Evolutionary conservation across 495 filamentous ascomycete species (phyloP), one percentile per base, ranked within the genome.

Genomic region (Barbatosphaeria neglecta): DNA sequence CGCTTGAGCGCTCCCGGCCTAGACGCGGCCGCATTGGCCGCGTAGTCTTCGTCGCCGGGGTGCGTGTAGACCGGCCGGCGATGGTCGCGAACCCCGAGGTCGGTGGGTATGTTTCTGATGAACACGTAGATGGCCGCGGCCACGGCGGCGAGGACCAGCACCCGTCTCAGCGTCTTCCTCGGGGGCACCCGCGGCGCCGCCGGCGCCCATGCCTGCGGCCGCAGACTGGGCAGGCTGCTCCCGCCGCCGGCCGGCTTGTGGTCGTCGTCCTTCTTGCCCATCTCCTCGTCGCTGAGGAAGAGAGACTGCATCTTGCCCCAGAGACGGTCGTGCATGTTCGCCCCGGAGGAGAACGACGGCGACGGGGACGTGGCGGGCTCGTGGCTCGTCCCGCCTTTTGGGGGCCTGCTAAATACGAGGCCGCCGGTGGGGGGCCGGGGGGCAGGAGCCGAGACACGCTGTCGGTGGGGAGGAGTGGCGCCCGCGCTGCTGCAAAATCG

Each of bases 241-340:
- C n/a, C n/a, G 31, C 3, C 27, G 7, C 31, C 31, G n/a, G 62
- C 49, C 27, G 59, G 55, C 44, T 64, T 68, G 55, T 62, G 68
- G 57, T 74, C 70, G 54, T 74, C 70, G 52, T 74, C 64, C 52
- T 74, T 74, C 61, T 72, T 74, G 27, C 58, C 63, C 43, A 69
- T 25, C 46, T 67, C 69, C 46, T 69, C 68, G 37, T 70, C 58
- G 54, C 60, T 65, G 49, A 63, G 44, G 37, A 70, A 66, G 35
- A 73, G 47, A 24, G 53, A 49, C 39, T 55, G 57, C 67, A 70
- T 70, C 37, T 56, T 64, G 40, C 47, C 50, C 57, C 51, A 58
- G 4, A 49, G 43, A 11, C 43, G 31, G n/a, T 42, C 43, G 27
- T 19, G 20, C 39, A 41, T 41, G 39, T 24, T 23, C 22, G 41